phyloP scores from a whole-genome alignment of 1,284 basidiomycete genomes.

The Naganishia cerealis region DNA sequence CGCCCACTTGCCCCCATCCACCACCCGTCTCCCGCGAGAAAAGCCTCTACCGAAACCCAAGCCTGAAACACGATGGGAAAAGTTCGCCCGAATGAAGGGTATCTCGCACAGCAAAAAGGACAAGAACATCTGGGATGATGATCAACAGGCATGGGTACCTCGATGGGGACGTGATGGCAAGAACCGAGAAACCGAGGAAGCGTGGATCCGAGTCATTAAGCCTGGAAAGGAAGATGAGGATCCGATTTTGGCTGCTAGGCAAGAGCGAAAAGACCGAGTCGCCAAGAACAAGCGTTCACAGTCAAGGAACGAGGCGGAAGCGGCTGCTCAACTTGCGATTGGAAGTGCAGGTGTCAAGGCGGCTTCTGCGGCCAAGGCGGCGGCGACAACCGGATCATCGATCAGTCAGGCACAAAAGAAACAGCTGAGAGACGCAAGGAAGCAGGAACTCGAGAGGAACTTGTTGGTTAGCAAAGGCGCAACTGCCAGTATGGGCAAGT shows the following conservation, averaged over 20 bases:
- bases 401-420: constrained; percentile 40
- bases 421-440: constrained; percentile 60
- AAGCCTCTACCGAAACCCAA: constrained; percentile 93
- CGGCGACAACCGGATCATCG: constrained; percentile 9
- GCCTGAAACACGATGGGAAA: constrained; percentile 93
- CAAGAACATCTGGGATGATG: constrained; percentile 89
- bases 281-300: constrained; percentile 83
- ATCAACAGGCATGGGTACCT: constrained; percentile 86
- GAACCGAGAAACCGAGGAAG: constrained; percentile 82
- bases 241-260: constrained; percentile 71
- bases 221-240: constrained; percentile 72
- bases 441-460: constrained; percentile 72
- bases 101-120: constrained; percentile 80
- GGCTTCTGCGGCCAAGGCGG: constrained; percentile 19
- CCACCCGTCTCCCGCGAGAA: constrained; percentile 77
- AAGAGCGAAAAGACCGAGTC: constrained; percentile 74
- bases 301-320: constrained; percentile 73
- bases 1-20: constrained; percentile 73
- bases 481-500: constrained; percentile 88
- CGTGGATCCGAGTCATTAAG: constrained; percentile 91
- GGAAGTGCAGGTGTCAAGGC: constrained; percentile 29
- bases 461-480: constrained; percentile 76
- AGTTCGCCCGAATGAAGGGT: constrained; percentile 90
- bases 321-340: constrained; percentile 40
- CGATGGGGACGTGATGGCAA: constrained; percentile 89